Conservation (phyloP, 31 red algal genomes). For the Odonthalia washingtoniensis region DNA sequence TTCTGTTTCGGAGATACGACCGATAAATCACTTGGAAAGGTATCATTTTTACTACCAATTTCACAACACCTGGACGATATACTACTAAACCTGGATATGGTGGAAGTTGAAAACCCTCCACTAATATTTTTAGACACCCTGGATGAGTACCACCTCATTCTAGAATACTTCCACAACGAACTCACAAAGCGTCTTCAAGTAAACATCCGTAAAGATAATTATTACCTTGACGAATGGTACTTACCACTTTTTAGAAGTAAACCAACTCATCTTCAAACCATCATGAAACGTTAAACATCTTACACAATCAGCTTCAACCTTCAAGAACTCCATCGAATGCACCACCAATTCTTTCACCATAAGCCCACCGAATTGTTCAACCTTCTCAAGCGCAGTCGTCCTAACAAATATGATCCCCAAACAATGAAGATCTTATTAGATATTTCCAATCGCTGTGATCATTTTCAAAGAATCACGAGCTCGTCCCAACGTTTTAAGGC, state of each 20-base stretch:
- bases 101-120: constrained; percentile 12
- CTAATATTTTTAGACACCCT: constrained; percentile 7
- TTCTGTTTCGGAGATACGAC: not conserved
- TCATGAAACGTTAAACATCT: too few relatives aligned
- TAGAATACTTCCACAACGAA: not conserved
- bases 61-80: not conserved
- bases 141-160: not conserved
- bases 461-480: constrained; percentile 5
- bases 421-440: constrained; percentile 8
- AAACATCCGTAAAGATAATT: not conserved
- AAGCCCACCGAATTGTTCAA: not conserved
- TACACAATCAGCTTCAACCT: not conserved
- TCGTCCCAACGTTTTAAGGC: constrained; percentile 6
- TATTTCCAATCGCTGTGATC: constrained; percentile 17
- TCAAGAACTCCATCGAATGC: constrained; percentile 12
- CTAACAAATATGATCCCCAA: constrained; percentile 19
- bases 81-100: constrained; percentile 13
- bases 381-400: not conserved
- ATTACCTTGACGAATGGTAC: not conserved
- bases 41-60: not conserved
- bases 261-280: not conserved
- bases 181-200: not conserved
- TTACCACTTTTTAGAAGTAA: too few relatives aligned
- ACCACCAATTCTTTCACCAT: constrained; percentile 43
- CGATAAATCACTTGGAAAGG: not conserved